Evolutionary conservation across 208 protist genomes (phyloP), one percentile per base, ranked within the genome.

Genomic region (Trypanosoma lewisi): DNA sequence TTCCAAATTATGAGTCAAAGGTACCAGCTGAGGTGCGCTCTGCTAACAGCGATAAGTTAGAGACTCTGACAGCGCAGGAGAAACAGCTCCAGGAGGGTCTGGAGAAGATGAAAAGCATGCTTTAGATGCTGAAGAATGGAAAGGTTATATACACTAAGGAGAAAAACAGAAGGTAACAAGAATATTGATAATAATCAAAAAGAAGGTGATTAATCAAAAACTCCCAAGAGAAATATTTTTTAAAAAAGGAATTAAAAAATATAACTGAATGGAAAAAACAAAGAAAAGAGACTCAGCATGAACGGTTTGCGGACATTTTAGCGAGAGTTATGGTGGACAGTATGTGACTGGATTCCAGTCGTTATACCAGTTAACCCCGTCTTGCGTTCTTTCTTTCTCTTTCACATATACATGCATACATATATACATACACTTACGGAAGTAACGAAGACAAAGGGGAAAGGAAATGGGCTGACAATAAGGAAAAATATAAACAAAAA

Each of bases 1-100:
- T 87, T 41, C 77, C 89, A 17, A 89, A 91, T 67, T 98, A 98
- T 72, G 76, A 92, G 47, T 83, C 73, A 12, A 97, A 96, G 73
- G 93, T 97, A 11, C 95, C 93, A 17, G 70, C 60, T 48, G 85
- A 95, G 30, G 75, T 97, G 9, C 88, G 83, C 23, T 54, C 42
- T 6, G 71, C 75, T n/a, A 95, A 97, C 73, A 79, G 69, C 14
- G 85, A 91, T 55, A 96, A 97, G 77, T 71, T 89, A 39, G 66
- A 72, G 14, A 69, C 80, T 1, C 76, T 96, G n/a, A 74, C 77
- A 57, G 67, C 63, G 37, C 80, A 94, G 68, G 66, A 85, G 56
- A 42, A 51, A 53, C 89, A 96, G 62, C 65, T 93, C 42, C 33
- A 36, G 0, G 86, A 91, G 17, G 87, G 81, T 21, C 21, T 93